Conservation (phyloP, 768 basidiomycete genomes). For the Leccinum broughii region DNA sequence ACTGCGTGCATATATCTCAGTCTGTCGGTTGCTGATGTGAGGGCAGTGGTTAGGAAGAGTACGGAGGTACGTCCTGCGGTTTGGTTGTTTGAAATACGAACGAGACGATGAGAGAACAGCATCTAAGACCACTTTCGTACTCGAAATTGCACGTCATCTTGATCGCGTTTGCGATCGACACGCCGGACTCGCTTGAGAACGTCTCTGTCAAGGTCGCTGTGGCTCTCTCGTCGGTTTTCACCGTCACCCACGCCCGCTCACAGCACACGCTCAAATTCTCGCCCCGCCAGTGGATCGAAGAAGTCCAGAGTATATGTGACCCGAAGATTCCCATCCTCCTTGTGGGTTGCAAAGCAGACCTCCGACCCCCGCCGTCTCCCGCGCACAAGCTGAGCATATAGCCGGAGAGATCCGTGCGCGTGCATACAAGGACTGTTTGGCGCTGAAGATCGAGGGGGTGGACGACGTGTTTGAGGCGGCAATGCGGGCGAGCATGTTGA, state of each 20-base stretch:
- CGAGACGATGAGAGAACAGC: slow-evolving; percentile 40
- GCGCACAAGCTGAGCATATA: slow-evolving; percentile 77
- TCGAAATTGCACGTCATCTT: slow-evolving; percentile 98
- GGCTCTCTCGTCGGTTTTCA: neutral
- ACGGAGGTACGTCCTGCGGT: slow-evolving; percentile 46
- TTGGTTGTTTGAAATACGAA: neutral
- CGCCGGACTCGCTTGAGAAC: slow-evolving; percentile 95
- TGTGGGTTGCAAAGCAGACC: slow-evolving; percentile 87
- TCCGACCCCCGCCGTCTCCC: slow-evolving; percentile 58
- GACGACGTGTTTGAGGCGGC: slow-evolving; percentile 98
- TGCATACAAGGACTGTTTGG: slow-evolving; percentile 93
- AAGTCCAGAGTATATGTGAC: slow-evolving; percentile 48
- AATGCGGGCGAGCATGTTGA: slow-evolving; percentile 94
- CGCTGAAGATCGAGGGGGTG: slow-evolving; percentile 86
- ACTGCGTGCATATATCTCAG: slow-evolving; percentile 76
- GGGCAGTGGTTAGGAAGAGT: slow-evolving; percentile 70
- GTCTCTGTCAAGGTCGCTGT: slow-evolving; percentile 80
- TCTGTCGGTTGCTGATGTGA: neutral
- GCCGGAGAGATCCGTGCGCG: slow-evolving; percentile 86
- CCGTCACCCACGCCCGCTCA: no score
- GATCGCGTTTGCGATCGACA: slow-evolving; percentile 95
- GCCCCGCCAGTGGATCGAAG: slow-evolving; percentile 85
- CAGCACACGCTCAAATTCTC: neutral
- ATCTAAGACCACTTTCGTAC: slow-evolving; percentile 94
- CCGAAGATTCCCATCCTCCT: no score